Base-by-base conservation (phyloP, 1,284 basidiomycete species). In the Pseudozyma pruni region DNA sequence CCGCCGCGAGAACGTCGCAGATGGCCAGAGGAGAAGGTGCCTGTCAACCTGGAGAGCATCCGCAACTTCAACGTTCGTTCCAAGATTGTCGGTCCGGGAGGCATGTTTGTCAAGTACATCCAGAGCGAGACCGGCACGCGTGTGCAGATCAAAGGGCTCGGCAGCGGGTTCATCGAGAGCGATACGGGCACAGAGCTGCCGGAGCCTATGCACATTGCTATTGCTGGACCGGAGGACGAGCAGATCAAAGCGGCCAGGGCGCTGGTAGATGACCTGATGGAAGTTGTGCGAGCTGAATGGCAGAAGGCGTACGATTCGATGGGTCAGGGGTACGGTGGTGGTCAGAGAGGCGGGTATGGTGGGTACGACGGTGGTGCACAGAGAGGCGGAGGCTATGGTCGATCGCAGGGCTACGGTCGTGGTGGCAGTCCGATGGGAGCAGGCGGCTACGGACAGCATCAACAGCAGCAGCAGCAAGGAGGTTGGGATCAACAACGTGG, bases 11-110 rank as follows among this genome's bases (percentile, higher is more conserved):
- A 75, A 46, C 49, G 67, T 22, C 41, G 69, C 3, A 50, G 61
- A 10, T 81, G 78, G 78, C 69, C 76, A 6, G 80, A 81, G 35
- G 76, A 75, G 20, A 79, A 76, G 52, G 59, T 81, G 20, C 88
- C 88, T 3, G 91, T 98, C 55, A 90, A 89, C 10, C 83, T 98
- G 48, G 94, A 98, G 27, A 90, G 89, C 46, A 88, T 98, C 75
- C 87, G 94, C 44, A 98, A 97, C 84, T 98, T 98, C 84, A 98
- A 98, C 81, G 90, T 98, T 52, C 87, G 96, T 55, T 94, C 94
- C 13, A 98, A 98, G 84, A 92, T 97, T 23, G 95, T 98, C 37
- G 95, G 95, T 5, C 96, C 95, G 9, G 89, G 88, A 61, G 86
- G 34, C 16, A 90, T 94, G 81, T 98, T 98, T 81, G 95, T 98